Base-by-base conservation (phyloP, 441 rosid species). In the Melastoma candidum region DNA sequence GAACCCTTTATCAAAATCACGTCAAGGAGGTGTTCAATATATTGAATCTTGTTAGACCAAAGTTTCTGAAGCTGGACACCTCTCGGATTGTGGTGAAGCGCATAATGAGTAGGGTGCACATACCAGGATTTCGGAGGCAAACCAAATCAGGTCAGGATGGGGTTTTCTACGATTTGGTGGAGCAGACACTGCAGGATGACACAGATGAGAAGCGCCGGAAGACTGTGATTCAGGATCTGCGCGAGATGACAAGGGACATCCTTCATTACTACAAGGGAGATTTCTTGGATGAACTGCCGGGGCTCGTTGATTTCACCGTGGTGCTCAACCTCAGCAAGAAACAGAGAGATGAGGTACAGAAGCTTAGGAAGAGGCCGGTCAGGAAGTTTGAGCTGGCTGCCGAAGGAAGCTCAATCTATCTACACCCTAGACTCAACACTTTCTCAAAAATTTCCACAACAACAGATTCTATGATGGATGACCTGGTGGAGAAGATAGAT, bases 181-280 rank as follows among this genome's bases (percentile, higher is more conserved):
- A 90, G 79, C 67, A 76, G 48, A 78, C 90, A 1, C 60, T 87
- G 46, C 83, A 73, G 64, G 74, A 77, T 58, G 78, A 75, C 26
- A 53, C 46, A 3, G 75, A 78, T 54, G 63, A 65, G 57, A 70
- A 66, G 36, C 77, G 82, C 47, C 85, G 76, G 67, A 83, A 67
- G 26, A 53, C 76, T 24, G 75, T 87, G 60, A 85, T 85, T 25
- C 83, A 57, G 46, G 95, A 90, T 66, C 79, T 90, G 13, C 88
- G 93, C 0, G 80, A 85, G 65, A 87, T 87, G 97, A 90, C 96
- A 6, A 60, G 71, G 53, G 68, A 63, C 12, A 76, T 90, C 50
- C 82, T 90, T 53, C 98, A 90, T 63, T 90, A 87, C 51, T 85
- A 85, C 65, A 90, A 83, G 71, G 95, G 90, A 49, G 90, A 90